Conservation (phyloP, 2,329 filamentous ascomycete genomes). For the Alternaria rosae region DNA sequence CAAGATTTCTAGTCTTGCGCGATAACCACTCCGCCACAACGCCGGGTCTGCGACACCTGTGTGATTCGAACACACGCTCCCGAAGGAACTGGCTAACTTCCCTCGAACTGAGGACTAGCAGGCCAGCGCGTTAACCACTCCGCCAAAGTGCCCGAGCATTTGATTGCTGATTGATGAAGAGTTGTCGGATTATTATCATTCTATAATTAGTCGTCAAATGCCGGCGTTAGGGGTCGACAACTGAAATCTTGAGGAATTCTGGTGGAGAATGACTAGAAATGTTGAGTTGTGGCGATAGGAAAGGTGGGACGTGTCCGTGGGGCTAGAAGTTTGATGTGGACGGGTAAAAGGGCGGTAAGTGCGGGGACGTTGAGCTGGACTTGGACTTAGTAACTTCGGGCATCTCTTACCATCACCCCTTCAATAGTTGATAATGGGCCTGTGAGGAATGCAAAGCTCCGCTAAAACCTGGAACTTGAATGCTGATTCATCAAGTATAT, state of each 20-base stretch:
- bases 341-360: not conserved
- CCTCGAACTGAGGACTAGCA: slow-evolving; percentile 25
- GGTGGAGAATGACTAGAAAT: not conserved
- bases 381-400: not conserved
- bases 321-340: not conserved
- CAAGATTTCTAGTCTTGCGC: slow-evolving; percentile 52
- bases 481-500: not conserved
- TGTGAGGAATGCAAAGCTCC: not conserved
- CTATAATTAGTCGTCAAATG: no score
- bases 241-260: not conserved
- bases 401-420: not conserved
- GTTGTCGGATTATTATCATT: fast-evolving
- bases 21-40: slow-evolving; percentile 52
- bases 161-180: slow-evolving; percentile 7
- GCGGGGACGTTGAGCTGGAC: not conserved
- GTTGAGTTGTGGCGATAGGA: not conserved
- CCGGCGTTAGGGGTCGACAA: not conserved
- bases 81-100: slow-evolving; percentile 39
- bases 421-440: not conserved
- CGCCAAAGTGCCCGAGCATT: slow-evolving; percentile 13
- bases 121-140: slow-evolving; percentile 39
- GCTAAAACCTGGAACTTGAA: not conserved
- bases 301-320: not conserved
- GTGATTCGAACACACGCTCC: slow-evolving; percentile 43
- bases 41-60: slow-evolving; percentile 44